phyloP scores from a whole-genome alignment of 1,139 yeast genomes.

The Saccharomyces hybrid region DNA sequence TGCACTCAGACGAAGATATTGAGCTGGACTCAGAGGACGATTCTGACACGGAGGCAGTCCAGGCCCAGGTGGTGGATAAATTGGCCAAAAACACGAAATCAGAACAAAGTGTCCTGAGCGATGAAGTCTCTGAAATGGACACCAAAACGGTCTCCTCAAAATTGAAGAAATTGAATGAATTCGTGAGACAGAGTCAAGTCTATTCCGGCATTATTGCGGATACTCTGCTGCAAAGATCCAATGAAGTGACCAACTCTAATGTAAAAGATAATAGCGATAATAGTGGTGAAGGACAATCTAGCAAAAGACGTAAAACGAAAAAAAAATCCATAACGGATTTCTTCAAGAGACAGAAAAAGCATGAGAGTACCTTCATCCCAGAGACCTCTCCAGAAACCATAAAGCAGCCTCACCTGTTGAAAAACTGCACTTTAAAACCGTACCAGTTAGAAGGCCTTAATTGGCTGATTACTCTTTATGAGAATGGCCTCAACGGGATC shows the following conservation, averaged over 20 bases:
- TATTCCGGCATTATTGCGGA: constrained; percentile 80
- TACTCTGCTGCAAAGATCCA: constrained; percentile 47
- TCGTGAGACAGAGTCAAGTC: constrained; percentile 76
- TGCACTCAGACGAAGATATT: constrained; percentile 16
- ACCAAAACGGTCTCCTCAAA: constrained; percentile 34
- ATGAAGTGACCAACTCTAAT: constrained; percentile 26
- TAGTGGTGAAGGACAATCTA: constrained; percentile 16
- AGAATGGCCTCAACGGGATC: constrained; percentile 90
- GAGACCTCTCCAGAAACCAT: constrained; percentile 11
- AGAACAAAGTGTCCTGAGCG: constrained; percentile 11
- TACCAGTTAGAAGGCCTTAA: constrained; percentile 87
- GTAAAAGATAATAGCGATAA: constrained; percentile 8
- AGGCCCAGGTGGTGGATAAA: constrained; percentile 6
- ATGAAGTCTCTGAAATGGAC: constrained; percentile 19
- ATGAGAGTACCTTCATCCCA: constrained; percentile 5
- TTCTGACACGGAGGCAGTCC: constrained; percentile 16
- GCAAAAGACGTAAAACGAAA: constrained; percentile 17
- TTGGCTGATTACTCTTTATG: constrained; percentile 82
- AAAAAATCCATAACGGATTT: constrained; percentile 20
- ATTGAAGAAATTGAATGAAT: constrained; percentile 54
- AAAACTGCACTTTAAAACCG: constrained; percentile 65
- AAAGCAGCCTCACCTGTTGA: constrained; percentile 57
- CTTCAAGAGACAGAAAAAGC: constrained; percentile 15
- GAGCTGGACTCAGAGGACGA: constrained; percentile 28
- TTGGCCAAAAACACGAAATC: constrained; percentile 6